phyloP scores from a whole-genome alignment of 1,139 yeast species.

The Groenewaldozyma auringiensis region DNA sequence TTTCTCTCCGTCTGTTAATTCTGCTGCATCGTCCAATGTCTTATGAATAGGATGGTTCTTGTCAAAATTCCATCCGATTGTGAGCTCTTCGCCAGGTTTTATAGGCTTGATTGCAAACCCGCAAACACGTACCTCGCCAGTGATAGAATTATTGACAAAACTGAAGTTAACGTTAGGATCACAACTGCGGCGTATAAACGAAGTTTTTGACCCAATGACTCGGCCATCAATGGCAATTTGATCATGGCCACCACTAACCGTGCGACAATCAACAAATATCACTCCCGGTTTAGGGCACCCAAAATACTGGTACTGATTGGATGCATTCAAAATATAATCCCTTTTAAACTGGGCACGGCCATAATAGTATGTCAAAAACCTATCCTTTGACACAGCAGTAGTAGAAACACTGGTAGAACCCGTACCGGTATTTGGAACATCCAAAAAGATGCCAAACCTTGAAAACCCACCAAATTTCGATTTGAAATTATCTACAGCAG shows the following conservation, averaged over 20 bases:
- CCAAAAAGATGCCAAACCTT: constrained; percentile 54
- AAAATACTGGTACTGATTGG: constrained; percentile 73
- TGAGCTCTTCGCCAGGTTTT: constrained; percentile 55
- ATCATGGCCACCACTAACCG: constrained; percentile 16
- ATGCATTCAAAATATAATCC: constrained; percentile 53
- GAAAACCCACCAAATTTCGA: constrained; percentile 67
- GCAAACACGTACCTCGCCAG: constrained; percentile 43
- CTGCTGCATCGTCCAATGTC: constrained; percentile 33
- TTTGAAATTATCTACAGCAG: constrained; percentile 48
- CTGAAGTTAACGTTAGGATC: constrained; percentile 61
- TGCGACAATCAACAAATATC: constrained; percentile 39
- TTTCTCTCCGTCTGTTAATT: constrained; percentile 22
- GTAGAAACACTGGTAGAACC: neutral
- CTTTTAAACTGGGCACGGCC: constrained; percentile 67
- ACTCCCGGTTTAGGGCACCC: constrained; percentile 84
- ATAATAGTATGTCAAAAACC: constrained; percentile 53
- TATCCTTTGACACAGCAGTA: constrained; percentile 39
- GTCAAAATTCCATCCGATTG: constrained; percentile 90
- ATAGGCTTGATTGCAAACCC: constrained; percentile 54
- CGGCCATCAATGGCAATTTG: constrained; percentile 73
- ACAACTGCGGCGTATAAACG: constrained; percentile 74
- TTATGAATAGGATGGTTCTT: constrained; percentile 60
- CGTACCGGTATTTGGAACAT: neutral
- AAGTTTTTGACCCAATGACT: constrained; percentile 63
- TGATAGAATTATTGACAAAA: constrained; percentile 37